Evolutionary conservation across 257 asterid genomes (phyloP).

Genomic region (Thymus mandschuricus): DNA sequence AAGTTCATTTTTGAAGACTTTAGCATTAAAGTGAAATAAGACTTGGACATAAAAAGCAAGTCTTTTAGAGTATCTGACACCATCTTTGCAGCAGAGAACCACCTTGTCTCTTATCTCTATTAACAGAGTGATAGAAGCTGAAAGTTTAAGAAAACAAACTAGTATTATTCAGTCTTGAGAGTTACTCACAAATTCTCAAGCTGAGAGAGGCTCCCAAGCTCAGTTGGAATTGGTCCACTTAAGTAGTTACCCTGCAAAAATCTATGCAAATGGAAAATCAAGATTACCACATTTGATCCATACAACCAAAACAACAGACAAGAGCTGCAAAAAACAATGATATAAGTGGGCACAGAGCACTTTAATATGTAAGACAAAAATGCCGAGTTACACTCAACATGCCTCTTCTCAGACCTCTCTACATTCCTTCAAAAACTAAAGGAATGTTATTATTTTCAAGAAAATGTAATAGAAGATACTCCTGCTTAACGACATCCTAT

Average conservation of each 20-base stretch:
- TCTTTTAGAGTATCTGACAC: background rate
- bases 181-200: constrained; percentile 71
- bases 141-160: constrained; percentile 6
- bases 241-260: constrained; percentile 83
- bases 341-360: constrained; percentile 5
- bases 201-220: constrained; percentile 69
- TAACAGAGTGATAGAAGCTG: constrained; percentile 18
- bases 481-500: constrained; percentile 13
- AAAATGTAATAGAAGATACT: constrained; percentile 22
- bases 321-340: constrained; percentile 11
- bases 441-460: constrained; percentile 9
- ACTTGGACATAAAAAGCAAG: background rate
- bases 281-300: constrained; percentile 22
- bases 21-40: background rate
- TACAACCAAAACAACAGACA: constrained; percentile 11
- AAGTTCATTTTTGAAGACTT: background rate
- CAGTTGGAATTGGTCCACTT: constrained; percentile 77
- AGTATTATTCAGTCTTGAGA: constrained; percentile 13
- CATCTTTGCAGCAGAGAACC: constrained; percentile 6
- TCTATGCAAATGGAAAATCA: constrained; percentile 46
- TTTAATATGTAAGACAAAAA: constrained; percentile 23
- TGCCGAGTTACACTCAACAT: constrained; percentile 15
- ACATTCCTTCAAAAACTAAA: constrained; percentile 15
- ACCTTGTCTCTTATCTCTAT: constrained; percentile 10
- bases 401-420: constrained; percentile 24